Base-by-base conservation (phyloP, 139 green algal species). In the Chlamydomonas asymmetrica region DNA sequence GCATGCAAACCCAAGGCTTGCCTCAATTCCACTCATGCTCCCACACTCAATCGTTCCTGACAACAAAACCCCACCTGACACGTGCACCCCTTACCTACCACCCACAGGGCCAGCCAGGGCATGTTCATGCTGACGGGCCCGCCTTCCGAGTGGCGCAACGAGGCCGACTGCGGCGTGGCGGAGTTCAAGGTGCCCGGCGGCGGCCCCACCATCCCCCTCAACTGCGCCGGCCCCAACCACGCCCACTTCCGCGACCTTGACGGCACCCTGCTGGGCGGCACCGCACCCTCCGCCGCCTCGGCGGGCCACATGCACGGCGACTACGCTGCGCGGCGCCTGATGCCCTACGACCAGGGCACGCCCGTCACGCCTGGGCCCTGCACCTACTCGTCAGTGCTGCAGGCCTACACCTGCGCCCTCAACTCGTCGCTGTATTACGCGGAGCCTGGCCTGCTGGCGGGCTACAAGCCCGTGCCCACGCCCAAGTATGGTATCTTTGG, bases 141-240 rank as follows among this genome's bases (percentile, higher is more conserved):
- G 2, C 37, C 79, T 57, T 74, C 77, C 1, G 73, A 62, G 0
- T 89, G 83, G 83, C 75, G 83, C 62, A 86, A 84, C 73, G 76
- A 82, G 66, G 72, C 48, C 25, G 78, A 88, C 68, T 84, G 83
- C 59, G 81, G 71, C 61, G 45, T 68, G 37, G 74, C 63, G 0
- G 31, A 43, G 4, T 80, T 65, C 72, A 67, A 16, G 16, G 39
- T 10, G 22, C 50, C 72, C 10, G 34, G 10, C 3, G 73, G 80
- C 49, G 65, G 72, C 57, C 71, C 38, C 59, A 56, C 40, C 29
- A 74, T 88, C 13, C 34, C 38, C 2, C 79, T 91, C 50, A 89
- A 91, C 74, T 91, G 87, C 74, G 73, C 73, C 18, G 87, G 87
- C 43, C 84, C 84, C 23, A 66, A 65, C 0, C 84, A 91, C 64